A percentile compares a stretch with the other conserved stretches of the same genome.
Conservation (phyloP, 345 rosid species). For the Mallotus nudiflorus region DNA sequence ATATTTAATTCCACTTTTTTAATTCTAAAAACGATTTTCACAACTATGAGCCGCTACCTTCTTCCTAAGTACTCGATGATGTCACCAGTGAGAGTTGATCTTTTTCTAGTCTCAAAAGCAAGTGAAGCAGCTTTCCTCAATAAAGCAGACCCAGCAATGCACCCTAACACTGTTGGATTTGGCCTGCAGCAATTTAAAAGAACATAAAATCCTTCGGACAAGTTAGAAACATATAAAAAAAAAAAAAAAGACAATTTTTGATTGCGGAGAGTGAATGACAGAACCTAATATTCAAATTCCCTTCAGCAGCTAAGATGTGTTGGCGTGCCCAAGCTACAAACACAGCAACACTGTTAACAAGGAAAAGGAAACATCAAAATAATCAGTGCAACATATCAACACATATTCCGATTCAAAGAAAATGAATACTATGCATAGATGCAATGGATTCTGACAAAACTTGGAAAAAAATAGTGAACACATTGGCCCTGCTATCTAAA, state of each 20-base stretch:
- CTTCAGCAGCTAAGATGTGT: slow-evolving; percentile 30
- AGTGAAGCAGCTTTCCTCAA: slow-evolving; percentile 82
- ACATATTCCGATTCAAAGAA: neutral
- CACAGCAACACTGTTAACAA: slow-evolving; percentile 66
- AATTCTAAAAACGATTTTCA: neutral
- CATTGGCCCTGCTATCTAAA: neutral
- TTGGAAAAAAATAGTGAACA: neutral
- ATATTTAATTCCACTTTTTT: neutral
- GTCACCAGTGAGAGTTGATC: slow-evolving; percentile 84
- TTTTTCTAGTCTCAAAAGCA: slow-evolving; percentile 62
- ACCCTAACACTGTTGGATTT: slow-evolving; percentile 77
- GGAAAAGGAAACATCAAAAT: neutral
- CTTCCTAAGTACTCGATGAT: slow-evolving; percentile 72
- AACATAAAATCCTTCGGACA: neutral
- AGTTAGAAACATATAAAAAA: neutral
- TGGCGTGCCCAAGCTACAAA: slow-evolving; percentile 87
- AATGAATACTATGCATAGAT: neutral
- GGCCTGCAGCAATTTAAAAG: slow-evolving; percentile 26
- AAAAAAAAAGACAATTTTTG: neutral
- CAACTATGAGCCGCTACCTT: slow-evolving; percentile 44
- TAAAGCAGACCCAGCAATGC: slow-evolving; percentile 86
- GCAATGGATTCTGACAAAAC: neutral
- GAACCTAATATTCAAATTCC: slow-evolving; percentile 44
- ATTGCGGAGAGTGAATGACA: neutral
- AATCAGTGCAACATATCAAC: neutral